Conservation (phyloP, 352 stramenopile species). For the Globisporangium orthogonon region DNA sequence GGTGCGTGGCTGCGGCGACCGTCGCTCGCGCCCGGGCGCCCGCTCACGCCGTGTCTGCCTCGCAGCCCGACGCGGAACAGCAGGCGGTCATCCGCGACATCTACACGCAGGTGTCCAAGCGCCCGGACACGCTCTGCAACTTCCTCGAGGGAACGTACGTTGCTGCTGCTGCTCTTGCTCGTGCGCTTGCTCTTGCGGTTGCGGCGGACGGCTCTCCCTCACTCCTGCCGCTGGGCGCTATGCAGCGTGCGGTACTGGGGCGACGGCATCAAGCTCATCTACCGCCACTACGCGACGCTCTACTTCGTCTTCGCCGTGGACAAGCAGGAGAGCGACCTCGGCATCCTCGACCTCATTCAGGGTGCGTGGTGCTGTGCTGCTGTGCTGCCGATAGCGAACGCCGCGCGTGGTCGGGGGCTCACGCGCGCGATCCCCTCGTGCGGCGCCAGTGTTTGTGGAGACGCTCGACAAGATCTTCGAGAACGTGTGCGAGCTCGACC, state of each 20-base stretch:
- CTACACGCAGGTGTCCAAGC: slow-evolving; percentile 98
- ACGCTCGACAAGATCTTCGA: slow-evolving; percentile 99
- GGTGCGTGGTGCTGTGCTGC: slow-evolving; percentile 26
- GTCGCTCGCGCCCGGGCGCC: neutral
- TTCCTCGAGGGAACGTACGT: slow-evolving; percentile 96
- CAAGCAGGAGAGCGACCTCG: slow-evolving; percentile 97
- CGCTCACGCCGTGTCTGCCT: too few relatives aligned
- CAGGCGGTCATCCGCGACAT: slow-evolving; percentile 97
- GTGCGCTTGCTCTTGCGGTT: neutral
- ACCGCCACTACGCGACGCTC: slow-evolving; percentile 98
- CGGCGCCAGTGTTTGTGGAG: slow-evolving; percentile 87
- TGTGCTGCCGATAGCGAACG: too few relatives aligned
- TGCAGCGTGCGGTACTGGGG: slow-evolving; percentile 88
- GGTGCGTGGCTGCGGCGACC: slow-evolving; percentile 41
- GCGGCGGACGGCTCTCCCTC: neutral
- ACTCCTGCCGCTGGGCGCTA: slow-evolving; percentile 1
- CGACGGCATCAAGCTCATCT: slow-evolving; percentile 98
- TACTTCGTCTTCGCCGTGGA: slow-evolving; percentile 99
- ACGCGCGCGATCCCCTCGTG: slow-evolving; percentile 11
- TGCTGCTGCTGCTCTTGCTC: neutral
- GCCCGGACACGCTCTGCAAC: slow-evolving; percentile 98
- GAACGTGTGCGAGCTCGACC: slow-evolving; percentile 99
- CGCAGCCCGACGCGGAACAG: slow-evolving; percentile 92
- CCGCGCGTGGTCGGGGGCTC: neutral
- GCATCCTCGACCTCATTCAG: slow-evolving; percentile 99